Evolutionary conservation across 768 basidiomycete species (phyloP), one percentile per base, ranked within the genome.

Genomic region (Lactarius hatsudake): DNA sequence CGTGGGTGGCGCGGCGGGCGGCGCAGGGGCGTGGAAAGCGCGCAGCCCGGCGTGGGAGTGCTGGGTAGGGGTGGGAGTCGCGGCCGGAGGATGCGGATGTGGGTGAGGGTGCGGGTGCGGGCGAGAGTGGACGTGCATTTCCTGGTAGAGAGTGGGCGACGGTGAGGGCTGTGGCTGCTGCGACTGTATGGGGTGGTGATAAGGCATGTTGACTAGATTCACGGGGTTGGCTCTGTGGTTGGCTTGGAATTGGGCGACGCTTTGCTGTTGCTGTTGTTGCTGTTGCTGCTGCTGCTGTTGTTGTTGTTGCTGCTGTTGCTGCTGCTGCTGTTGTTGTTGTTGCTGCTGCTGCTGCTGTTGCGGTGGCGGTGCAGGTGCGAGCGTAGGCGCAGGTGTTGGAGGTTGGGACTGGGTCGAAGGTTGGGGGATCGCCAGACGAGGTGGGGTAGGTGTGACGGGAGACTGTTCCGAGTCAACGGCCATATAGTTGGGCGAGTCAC

Each of bases 111-210:
- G 68, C 2, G 67, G 40, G 65, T 36, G 66, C 56, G 32, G 51
- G 26, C 56, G 56, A 9, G 66, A 40, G 54, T 59, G 62, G 45
- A 51, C 61, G 77, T 28, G 79, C 73, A 66, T 51, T 58, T 60
- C 67, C 68, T 48, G 64, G 45, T 62, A 66, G 63, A 34, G 61
- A 59, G 69, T 69, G 71, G 56, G 68, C 18, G 67, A 65, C 59
- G 63, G 62, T 61, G 74, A 68, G 63, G 72, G 18, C 59, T 65
- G 71, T 67, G 73, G 57, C 53, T 62, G 72, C 54, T 57, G 69
- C 53, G 72, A 61, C 66, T 60, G 62, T 56, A 70, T 64, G 43
- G 63, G 64, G 66, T 72, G 67, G 75, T 67, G 73, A 59, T 63
- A 67, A 28, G 66, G 23, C 34, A 67, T 58, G 40, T 59, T 67